Percentiles rank a stretch among this genome's conserved stretches.
Evolutionary conservation across 2,329 filamentous ascomycete species (phyloP).

Genomic region (Ophidiomyces ophidiicola): DNA sequence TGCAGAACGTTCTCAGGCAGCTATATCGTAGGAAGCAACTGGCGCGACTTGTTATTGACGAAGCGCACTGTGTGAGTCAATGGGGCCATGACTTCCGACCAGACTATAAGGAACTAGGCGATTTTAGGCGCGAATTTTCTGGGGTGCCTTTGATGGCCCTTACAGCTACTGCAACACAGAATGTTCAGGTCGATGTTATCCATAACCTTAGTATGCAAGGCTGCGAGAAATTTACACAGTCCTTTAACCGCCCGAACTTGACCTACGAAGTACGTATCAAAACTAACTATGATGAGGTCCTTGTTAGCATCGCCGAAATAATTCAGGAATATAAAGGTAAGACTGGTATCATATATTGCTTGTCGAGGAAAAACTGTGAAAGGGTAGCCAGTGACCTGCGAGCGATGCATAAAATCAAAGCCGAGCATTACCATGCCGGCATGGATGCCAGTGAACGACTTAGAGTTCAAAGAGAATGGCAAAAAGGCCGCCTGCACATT

Average conservation of each 20-base stretch:
- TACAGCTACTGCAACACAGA: slow-evolving; percentile 87
- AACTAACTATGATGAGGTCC: slow-evolving; percentile 44
- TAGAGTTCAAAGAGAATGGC: slow-evolving; percentile 68
- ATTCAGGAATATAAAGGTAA: slow-evolving; percentile 63
- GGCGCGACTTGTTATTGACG: slow-evolving; percentile 88
- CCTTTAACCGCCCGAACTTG: slow-evolving; percentile 93
- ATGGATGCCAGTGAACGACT: slow-evolving; percentile 58
- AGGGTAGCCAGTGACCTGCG: slow-evolving; percentile 58
- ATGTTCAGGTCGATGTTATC: slow-evolving; percentile 83
- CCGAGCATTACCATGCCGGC: slow-evolving; percentile 75
- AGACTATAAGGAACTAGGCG: slow-evolving; percentile 80
- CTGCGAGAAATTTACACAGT: slow-evolving; percentile 74
- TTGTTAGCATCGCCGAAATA: slow-evolving; percentile 41
- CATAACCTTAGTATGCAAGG: slow-evolving; percentile 74
- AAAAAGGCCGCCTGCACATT: slow-evolving; percentile 64
- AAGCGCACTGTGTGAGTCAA: slow-evolving; percentile 98
- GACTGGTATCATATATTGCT: slow-evolving; percentile 85
- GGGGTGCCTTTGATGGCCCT: slow-evolving; percentile 84
- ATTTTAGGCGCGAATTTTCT: slow-evolving; percentile 58
- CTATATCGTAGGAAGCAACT: slow-evolving; percentile 62
- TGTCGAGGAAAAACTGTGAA: slow-evolving; percentile 75
- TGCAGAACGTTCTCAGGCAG: slow-evolving; percentile 52
- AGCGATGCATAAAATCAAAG: slow-evolving; percentile 52
- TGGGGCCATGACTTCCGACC: slow-evolving; percentile 98
- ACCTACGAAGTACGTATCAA: slow-evolving; percentile 76